Evolutionary conservation across 306 rosid genomes (phyloP).

Genomic region (Datisca glomerata): DNA sequence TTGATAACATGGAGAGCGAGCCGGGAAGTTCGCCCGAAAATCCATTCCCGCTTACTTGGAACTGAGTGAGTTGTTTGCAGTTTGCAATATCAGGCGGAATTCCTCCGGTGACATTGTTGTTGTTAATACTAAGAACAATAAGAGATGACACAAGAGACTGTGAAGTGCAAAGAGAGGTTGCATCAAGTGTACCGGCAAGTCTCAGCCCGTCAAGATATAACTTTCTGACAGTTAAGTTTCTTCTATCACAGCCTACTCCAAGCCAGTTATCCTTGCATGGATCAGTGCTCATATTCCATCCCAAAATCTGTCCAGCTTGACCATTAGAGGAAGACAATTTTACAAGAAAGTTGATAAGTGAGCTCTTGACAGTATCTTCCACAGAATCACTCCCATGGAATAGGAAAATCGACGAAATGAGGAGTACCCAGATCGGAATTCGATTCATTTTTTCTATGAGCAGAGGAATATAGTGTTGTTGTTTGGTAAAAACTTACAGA

Average conservation of each 20-base stretch:
- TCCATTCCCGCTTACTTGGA: constrained; percentile 33
- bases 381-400: constrained; percentile 23
- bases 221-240: constrained; percentile 16
- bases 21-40: constrained; percentile 43
- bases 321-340: constrained; percentile 24
- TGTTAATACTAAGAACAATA: constrained; percentile 28
- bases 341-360: constrained; percentile 37
- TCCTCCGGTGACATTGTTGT: constrained; percentile 38
- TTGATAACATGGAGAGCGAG: constrained; percentile 36
- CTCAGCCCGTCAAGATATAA: constrained; percentile 25
- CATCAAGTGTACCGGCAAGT: constrained; percentile 42
- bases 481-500: constrained; percentile 1
- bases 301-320: constrained; percentile 14
- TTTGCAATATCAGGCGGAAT: constrained; percentile 28
- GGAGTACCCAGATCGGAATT: constrained; percentile 19
- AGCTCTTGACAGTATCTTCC: constrained; percentile 33
- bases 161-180: constrained; percentile 31
- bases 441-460: constrained; percentile 21
- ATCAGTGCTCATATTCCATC: constrained; percentile 46
- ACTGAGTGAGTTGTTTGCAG: constrained; percentile 42
- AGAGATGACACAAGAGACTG: constrained; percentile 41
- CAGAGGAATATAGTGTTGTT: background rate
- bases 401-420: constrained; percentile 26
- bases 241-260: constrained; percentile 37
- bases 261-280: constrained; percentile 53